phyloP scores from a whole-genome alignment of 805 yeast species.

The Tetrapisispora taiwanensis region DNA sequence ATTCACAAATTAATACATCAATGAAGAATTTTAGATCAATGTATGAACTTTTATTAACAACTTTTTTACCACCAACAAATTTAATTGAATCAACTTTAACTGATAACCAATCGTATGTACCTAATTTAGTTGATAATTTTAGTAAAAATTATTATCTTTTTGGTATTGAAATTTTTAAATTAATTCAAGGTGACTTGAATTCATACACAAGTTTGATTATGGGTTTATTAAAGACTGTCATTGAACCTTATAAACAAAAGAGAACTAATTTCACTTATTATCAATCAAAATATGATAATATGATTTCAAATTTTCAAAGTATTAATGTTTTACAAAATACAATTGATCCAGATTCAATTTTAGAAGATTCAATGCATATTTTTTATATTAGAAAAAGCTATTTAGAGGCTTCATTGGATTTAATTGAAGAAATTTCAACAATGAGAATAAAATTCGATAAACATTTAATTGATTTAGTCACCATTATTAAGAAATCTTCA shows the following conservation, averaged over 20 bases:
- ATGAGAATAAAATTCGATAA: constrained; percentile 15
- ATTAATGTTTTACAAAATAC: constrained; percentile 36
- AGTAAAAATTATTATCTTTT: constrained; percentile 13
- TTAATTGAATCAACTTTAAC: constrained; percentile 51
- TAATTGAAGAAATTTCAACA: constrained; percentile 39
- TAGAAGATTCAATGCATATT: constrained; percentile 70
- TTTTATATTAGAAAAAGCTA: constrained; percentile 60
- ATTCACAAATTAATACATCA: constrained; percentile 33
- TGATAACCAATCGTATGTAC: constrained; percentile 58
- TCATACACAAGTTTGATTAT: constrained; percentile 8
- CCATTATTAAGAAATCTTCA: constrained; percentile 19
- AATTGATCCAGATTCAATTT: constrained; percentile 39
- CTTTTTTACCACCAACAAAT: constrained; percentile 36
- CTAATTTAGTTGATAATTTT: constrained; percentile 12
- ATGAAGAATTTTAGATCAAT: constrained; percentile 38
- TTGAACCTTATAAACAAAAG: constrained; percentile 44
- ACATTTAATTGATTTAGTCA: constrained; percentile 9
- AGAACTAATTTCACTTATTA: constrained; percentile 48
- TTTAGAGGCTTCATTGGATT: constrained; percentile 45
- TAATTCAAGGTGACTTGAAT: constrained; percentile 10
- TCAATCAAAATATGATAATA: constrained; percentile 58
- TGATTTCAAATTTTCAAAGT: constrained; percentile 42
- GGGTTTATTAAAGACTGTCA: constrained; percentile 27
- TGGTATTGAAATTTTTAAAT: constrained; percentile 7
- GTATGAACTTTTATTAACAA: constrained; percentile 36